Evolutionary conservation across 176 grass and related monocot genomes (phyloP), one percentile per base, ranked within the genome.

Genomic region (Melocanna baccifera): DNA sequence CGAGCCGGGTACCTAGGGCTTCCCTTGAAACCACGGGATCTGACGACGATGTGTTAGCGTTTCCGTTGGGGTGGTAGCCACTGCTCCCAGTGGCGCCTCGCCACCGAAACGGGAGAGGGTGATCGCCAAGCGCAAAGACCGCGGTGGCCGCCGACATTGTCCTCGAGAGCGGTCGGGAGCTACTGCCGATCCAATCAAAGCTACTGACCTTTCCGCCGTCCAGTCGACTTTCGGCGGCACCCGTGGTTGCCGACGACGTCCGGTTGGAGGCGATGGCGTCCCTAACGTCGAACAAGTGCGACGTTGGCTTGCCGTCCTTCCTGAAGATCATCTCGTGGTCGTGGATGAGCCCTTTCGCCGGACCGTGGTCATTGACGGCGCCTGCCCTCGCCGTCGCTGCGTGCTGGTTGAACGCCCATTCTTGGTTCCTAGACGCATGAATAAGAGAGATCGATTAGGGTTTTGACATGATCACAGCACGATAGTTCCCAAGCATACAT

Each of bases 321-420:
- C 69, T 87, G 71, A 88, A 99, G 42, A 91, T 83, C 89, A 91
- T 94, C 22, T 96, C 89, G 56, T 92, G 91, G 70, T 96, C 89
- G 56, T 92, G 91, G 70, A 94, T 90, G n/a, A 94, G 73, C 25
- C 93, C 91, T 57, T 92, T 90, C 62, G 69, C 71, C 3, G 83
- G 76, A 41, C 80, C 58, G 29, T 84, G 80, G 75, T 90, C 83
- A 19, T 79, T 81, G 16, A 84, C 72, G 12, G 77, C 43, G 14
- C 62, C 83, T 2, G 72, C 46, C 67, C 73, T 87, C 82, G 43
- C 13, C 7, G 69, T 62, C 10, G 34, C 26, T 2, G 70, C 61
- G 32, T 94, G 84, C 77, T 89, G 91, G 59, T 69, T 91, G 73
- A 92, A 96, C 15, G 71, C 62, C 90, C 91, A 94, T 47, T 94